Evolutionary conservation across 2,329 filamentous ascomycete genomes (phyloP).

Genomic region (Exophiala bonariae): DNA sequence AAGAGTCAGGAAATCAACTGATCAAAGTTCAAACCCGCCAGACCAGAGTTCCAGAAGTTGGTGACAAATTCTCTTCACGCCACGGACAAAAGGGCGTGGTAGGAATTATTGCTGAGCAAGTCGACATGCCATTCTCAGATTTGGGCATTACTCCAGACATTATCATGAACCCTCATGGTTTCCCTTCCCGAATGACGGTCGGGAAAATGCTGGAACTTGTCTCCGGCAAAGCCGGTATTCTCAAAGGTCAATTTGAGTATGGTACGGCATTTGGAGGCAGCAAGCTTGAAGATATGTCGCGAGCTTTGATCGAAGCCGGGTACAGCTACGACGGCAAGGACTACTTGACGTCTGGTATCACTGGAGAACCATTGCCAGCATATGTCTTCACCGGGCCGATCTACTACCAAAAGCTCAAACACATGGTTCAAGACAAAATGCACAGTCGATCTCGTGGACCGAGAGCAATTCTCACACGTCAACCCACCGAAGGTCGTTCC

Average conservation of each 20-base stretch:
- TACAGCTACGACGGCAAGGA: conserved; percentile 98
- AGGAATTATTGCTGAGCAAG: conserved; percentile 93
- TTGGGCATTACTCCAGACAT: conserved; percentile 91
- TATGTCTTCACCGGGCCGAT: conserved; percentile 99
- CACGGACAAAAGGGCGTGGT: conserved; percentile 98
- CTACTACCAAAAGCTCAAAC: conserved; percentile 99
- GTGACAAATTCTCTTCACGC: conserved; percentile 97
- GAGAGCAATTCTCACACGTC: conserved; percentile 85
- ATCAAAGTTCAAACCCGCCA: conserved; percentile 97
- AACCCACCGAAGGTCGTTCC: conserved; percentile 94
- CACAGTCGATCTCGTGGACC: conserved; percentile 90
- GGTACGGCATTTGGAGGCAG: conserved; percentile 83
- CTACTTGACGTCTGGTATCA: conserved; percentile 92
- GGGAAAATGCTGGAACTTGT: conserved; percentile 96
- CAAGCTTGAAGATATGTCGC: conserved; percentile 85
- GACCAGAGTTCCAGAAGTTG: conserved; percentile 88
- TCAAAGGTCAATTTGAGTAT: conserved; percentile 83
- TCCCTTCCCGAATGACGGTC: conserved; percentile 98
- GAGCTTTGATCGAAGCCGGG: conserved; percentile 79
- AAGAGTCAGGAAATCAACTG: conserved; percentile 79
- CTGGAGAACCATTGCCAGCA: conserved; percentile 86
- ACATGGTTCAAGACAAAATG: conserved; percentile 99
- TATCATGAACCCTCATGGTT: conserved; percentile 99
- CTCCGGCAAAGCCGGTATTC: conserved; percentile 87
- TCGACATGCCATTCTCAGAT: conserved; percentile 95